Evolutionary conservation across 176 grass and related monocot genomes (phyloP), one percentile per base, ranked within the genome.

Genomic region (Ananas comosus): DNA sequence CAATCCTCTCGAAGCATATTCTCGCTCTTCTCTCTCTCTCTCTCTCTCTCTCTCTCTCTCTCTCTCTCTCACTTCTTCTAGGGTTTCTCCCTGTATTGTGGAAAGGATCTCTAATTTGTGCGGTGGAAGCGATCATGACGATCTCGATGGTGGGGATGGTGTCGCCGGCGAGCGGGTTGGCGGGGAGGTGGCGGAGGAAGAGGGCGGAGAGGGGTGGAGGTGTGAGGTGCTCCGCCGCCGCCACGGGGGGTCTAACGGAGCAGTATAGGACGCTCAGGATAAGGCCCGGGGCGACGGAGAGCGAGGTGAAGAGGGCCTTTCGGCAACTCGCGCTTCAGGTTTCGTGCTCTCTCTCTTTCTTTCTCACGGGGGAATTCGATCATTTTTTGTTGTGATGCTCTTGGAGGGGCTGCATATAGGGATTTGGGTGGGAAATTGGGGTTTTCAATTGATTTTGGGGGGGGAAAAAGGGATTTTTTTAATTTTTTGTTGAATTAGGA

Each of bases 301-400:
- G 65, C 56, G 82, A 84, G 42, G 82, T 84, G 47, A 84, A 84
- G 57, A 75, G 49, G 65, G 82, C 82, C 0, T 84, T 84, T 29
- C 65, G 82, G 21, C 72, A 80, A 14, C 76, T 84, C 14, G 82
- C 76, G 65, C 73, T 84, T 50, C 66, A 84, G 82, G 82, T 84
- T 13, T 42, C 4, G 4, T 42, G 6, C 33, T 42, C 33, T 42
- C 33, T 42, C 5, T 42, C 51, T 52, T 11, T 1, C 2, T 1
- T 22, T 47, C 27, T 72, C 67, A 4, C n/a, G 13, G 14, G 10
- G 61, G 17, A 27, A 27, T 21, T 58, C 0, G 5, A 64, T 51
- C 53, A 17, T 21, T 71, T 14, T 18, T 11, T 48, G 12, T 50
- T n/a, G 28, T 69, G 13, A 29, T 64, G 16, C 28, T 50, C 11